Conservation (phyloP, 2,329 filamentous ascomycete species). For the Phaeophleospora eucalypticola region DNA sequence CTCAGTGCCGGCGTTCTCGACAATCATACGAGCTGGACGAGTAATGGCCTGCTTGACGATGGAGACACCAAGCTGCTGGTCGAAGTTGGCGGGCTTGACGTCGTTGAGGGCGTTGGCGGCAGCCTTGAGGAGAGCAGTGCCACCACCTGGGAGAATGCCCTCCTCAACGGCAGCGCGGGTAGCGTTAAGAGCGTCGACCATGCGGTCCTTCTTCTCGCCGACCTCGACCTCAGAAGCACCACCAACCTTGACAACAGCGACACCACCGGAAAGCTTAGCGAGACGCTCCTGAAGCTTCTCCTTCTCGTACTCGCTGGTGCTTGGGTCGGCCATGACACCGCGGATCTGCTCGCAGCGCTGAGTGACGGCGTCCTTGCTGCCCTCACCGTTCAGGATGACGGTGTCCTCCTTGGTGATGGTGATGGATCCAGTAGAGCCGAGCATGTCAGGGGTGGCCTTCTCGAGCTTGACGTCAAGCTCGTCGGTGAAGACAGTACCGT, state of each 20-base stretch:
- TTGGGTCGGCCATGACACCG: conserved; percentile 88
- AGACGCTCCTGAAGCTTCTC: conserved; percentile 99
- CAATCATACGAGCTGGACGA: conserved; percentile 86
- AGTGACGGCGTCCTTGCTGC: conserved; percentile 85
- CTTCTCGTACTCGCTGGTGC: conserved; percentile 98
- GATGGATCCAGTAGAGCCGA: conserved; percentile 95
- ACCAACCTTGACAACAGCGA: conserved; percentile 98
- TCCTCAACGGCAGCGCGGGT: conserved; percentile 98
- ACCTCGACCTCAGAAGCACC: conserved; percentile 98
- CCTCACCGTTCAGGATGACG: conserved; percentile 95
- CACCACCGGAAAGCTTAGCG: conserved; percentile 97
- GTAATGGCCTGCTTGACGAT: conserved; percentile 99
- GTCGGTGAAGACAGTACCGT: conserved; percentile 95
- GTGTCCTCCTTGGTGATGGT: conserved; percentile 99
- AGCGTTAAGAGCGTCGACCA: conserved; percentile 96
- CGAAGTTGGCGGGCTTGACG: conserved; percentile 90
- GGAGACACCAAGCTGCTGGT: conserved; percentile 96
- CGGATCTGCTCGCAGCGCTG: conserved; percentile 99
- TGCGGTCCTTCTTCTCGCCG: conserved; percentile 99
- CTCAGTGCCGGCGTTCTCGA: conserved; percentile 96
- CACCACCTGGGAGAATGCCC: conserved; percentile 97
- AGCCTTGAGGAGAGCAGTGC: conserved; percentile 96
- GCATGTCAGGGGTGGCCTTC: conserved; percentile 93
- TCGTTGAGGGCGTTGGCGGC: conserved; percentile 78
- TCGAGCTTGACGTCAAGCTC: conserved; percentile 99